Evolutionary conservation across 768 basidiomycete genomes (phyloP).

Genomic region (Russula compacta): DNA sequence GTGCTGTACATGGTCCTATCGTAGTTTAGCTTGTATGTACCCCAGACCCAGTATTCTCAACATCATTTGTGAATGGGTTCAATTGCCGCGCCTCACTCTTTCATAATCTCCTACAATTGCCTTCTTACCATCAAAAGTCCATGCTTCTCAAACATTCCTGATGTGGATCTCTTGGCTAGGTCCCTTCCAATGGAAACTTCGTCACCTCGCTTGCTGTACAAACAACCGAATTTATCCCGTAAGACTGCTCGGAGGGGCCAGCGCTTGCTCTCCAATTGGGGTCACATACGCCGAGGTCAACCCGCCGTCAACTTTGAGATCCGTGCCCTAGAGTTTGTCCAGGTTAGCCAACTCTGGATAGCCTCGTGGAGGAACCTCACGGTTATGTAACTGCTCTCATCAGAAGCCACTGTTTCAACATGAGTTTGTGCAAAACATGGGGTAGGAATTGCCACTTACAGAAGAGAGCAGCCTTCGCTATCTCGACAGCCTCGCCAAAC

Average conservation of each 20-base stretch:
- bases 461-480: slow-evolving; percentile 90
- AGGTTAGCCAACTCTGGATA: neutral
- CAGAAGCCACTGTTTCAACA: slow-evolving; percentile 60
- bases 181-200: neutral
- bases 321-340: slow-evolving; percentile 50
- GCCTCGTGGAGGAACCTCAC: slow-evolving; percentile 36
- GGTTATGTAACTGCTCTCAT: slow-evolving; percentile 94
- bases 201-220: neutral
- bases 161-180: neutral
- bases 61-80: too few species aligned
- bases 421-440: neutral
- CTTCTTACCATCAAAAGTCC: neutral
- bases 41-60: neutral
- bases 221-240: slow-evolving; percentile 1
- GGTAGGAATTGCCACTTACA: slow-evolving; percentile 41
- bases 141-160: neutral
- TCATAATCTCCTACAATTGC: neutral
- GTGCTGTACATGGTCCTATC: neutral
- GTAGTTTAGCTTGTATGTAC: neutral
- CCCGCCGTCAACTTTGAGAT: slow-evolving; percentile 96
- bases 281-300: slow-evolving; percentile 91
- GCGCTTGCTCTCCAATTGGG: slow-evolving; percentile 62
- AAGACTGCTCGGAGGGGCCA: slow-evolving; percentile 66
- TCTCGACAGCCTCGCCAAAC: slow-evolving; percentile 94
- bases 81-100: too few species aligned